Percentiles rank a stretch among this genome's conserved stretches.
Evolutionary conservation across 208 protist species (phyloP).

Genomic region (Trypanosoma avium): DNA sequence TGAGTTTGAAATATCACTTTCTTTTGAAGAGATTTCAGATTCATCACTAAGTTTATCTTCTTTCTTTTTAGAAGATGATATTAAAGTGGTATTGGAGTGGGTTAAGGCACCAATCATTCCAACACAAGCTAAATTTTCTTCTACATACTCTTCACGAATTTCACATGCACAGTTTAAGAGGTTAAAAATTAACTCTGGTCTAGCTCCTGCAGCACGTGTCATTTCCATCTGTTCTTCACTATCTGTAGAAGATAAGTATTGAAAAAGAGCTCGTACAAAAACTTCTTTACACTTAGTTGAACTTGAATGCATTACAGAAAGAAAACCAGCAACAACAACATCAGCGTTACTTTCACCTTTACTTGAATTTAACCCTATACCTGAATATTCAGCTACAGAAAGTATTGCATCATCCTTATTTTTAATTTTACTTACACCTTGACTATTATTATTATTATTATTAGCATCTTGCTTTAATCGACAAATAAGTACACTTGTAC

Average conservation of each 20-base stretch:
- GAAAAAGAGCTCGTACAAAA: slow-evolving; percentile 72
- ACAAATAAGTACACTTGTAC: slow-evolving; percentile 46
- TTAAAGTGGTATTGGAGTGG: slow-evolving; percentile 9
- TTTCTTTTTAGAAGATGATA: neutral
- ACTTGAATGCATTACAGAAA: slow-evolving; percentile 66
- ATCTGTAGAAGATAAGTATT: slow-evolving; percentile 53
- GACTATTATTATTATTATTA: no score
- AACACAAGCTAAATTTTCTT: slow-evolving; percentile 66
- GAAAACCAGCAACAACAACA: slow-evolving; percentile 50
- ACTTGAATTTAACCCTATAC: neutral
- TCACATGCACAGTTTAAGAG: slow-evolving; percentile 66
- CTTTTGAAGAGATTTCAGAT: neutral
- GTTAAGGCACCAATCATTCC: slow-evolving; percentile 74
- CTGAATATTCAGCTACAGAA: neutral
- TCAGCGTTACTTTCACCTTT: slow-evolving; percentile 10
- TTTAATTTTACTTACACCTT: neutral
- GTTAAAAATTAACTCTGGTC: slow-evolving; percentile 55
- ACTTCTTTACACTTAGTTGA: slow-evolving; percentile 73
- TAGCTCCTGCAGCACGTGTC: slow-evolving; percentile 39
- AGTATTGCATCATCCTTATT: neutral
- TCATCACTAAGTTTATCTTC: neutral
- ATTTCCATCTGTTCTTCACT: slow-evolving; percentile 38
- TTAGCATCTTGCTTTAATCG: no score
- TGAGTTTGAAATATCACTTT: neutral
- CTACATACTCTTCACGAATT: slow-evolving; percentile 41